Conservation (phyloP, 2,329 filamentous ascomycete species). For the Ascosphaera apis region DNA sequence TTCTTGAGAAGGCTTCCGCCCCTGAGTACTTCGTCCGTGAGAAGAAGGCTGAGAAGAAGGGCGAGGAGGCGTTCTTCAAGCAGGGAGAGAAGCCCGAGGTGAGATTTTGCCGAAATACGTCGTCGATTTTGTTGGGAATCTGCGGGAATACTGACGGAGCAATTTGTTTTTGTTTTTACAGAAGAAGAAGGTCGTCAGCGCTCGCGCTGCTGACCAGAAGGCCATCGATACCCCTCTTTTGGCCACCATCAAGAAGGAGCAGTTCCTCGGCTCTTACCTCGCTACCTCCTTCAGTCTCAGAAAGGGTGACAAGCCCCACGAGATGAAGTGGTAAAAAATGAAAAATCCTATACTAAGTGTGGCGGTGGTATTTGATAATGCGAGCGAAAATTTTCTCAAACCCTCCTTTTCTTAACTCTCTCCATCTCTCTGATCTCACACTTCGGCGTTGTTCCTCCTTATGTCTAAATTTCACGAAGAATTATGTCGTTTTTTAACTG, state of each 20-base stretch:
- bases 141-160: slow-evolving; percentile 15
- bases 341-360: too few relatives aligned
- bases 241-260: slow-evolving; percentile 95
- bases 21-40: slow-evolving; percentile 91
- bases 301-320: slow-evolving; percentile 98
- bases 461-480: too few relatives aligned
- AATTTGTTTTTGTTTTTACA: slow-evolving; percentile 26
- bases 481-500: too few relatives aligned
- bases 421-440: too few relatives aligned
- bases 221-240: slow-evolving; percentile 90
- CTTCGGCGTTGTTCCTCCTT: too few relatives aligned
- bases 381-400: too few relatives aligned
- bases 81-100: slow-evolving; percentile 96
- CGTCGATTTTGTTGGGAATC: neutral
- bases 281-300: slow-evolving; percentile 91
- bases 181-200: slow-evolving; percentile 93
- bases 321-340: slow-evolving; percentile 99
- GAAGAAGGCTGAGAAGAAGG: slow-evolving; percentile 78
- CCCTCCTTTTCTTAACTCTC: too few relatives aligned
- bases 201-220: slow-evolving; percentile 94
- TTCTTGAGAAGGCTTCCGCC: slow-evolving; percentile 65
- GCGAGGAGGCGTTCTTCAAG: slow-evolving; percentile 99
- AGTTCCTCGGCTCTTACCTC: slow-evolving; percentile 82
- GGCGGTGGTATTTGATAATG: too few relatives aligned
- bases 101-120: slow-evolving; percentile 17